Evolutionary conservation across 371 early-diverging fungal genomes (phyloP).

Genomic region (Mortierella sp.): DNA sequence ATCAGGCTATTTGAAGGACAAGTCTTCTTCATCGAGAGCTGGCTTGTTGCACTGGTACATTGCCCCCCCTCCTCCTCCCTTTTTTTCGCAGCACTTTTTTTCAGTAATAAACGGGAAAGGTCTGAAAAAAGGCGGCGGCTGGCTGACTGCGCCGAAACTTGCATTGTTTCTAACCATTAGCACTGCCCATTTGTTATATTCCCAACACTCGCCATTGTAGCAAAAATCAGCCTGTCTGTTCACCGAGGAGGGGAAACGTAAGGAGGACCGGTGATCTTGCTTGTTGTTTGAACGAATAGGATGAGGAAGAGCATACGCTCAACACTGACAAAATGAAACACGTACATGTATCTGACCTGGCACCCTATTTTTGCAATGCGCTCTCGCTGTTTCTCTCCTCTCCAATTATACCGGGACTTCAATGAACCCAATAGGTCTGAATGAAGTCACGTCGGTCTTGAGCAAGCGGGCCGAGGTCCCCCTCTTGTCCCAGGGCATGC

Average conservation of each 20-base stretch:
- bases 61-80: neutral
- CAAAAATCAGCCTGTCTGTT: conserved; percentile 47
- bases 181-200: neutral
- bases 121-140: neutral
- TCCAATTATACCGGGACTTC: neutral
- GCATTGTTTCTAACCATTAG: neutral
- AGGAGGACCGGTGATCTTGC: neutral
- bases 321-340: neutral
- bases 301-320: neutral
- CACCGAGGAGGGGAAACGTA: conserved; percentile 55
- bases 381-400: neutral
- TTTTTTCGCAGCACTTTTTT: neutral
- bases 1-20: conserved; percentile 77
- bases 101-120: neutral
- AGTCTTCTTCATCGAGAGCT: conserved; percentile 72
- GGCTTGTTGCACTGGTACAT: conserved; percentile 67
- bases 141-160: neutral
- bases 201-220: conserved; percentile 6
- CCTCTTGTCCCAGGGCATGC: conserved; percentile 54
- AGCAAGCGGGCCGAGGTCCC: conserved; percentile 55
- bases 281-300: neutral
- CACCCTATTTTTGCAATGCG: neutral
- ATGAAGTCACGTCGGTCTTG: conserved; percentile 44
- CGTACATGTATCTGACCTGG: neutral
- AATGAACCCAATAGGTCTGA: conserved; percentile 28